These are phyloP conservation scores for Ammopiptanthus mongolicus DNA, from an alignment of 306 rosid genomes.

Conservation along the genomic window DNA sequence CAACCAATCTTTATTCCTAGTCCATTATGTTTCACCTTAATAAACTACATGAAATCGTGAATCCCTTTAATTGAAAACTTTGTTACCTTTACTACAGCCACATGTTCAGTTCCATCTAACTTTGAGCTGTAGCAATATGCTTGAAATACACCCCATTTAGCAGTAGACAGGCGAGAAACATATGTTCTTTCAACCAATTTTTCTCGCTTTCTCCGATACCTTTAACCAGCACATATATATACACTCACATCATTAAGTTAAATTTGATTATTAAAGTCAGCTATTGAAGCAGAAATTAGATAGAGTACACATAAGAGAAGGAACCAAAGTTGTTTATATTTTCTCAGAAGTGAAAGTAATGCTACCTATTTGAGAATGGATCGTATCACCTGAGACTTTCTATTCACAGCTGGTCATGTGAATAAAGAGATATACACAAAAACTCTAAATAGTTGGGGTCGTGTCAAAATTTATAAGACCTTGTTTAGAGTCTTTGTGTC, in stretches of 20 bases:
- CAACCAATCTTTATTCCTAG: too few relatives aligned
- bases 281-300: neutral
- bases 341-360: neutral
- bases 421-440: too few relatives aligned
- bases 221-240: conserved; percentile 23
- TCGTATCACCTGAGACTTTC: too few relatives aligned
- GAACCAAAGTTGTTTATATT: neutral
- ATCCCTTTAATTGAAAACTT: neutral
- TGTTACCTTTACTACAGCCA: conserved; percentile 66
- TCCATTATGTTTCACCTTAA: neutral
- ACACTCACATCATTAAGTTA: neutral
- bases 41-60: neutral
- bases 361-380: too few relatives aligned
- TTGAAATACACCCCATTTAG: conserved; percentile 78
- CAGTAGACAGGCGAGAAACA: conserved; percentile 63
- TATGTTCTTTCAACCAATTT: conserved; percentile 67
- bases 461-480: too few relatives aligned
- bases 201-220: conserved; percentile 85
- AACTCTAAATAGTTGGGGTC: too few relatives aligned
- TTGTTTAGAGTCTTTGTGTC: too few relatives aligned
- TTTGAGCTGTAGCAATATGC: conserved; percentile 74
- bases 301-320: neutral
- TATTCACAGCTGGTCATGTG: too few relatives aligned
- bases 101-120: conserved; percentile 76
- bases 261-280: neutral